Base-by-base conservation (phyloP, 1,139 yeast species). In the Eremothecium gossypii region DNA sequence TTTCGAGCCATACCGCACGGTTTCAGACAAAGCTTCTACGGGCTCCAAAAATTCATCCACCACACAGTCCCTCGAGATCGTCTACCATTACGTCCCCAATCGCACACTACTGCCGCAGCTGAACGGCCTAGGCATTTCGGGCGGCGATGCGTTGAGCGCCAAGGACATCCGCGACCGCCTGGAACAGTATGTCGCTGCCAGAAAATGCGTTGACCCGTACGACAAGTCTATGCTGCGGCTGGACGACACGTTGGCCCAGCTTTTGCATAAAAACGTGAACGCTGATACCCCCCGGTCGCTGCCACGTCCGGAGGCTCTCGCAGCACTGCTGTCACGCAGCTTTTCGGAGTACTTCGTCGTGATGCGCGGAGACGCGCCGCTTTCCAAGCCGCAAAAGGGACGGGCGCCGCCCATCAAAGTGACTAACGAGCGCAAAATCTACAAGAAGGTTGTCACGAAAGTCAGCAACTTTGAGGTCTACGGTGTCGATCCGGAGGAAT, bases 381-480 rank as follows among this genome's bases (percentile, higher is more conserved):
- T 52, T 31, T 63, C 64, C 26, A 59, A 65, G 30, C 71, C 77
- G 3, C 54, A 55, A 20, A 82, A 73, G 50, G 97, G 97, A 1
- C 64, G 67, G 1, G 70, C 82, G 1, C 95, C 96, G 7, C 73
- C 68, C 37, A 72, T 91, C 28, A 65, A 71, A 33, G 74, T 91
- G 13, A 64, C 77, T 8, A 80, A 89, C 8, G 94, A 85, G 60
- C 73, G 78, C 51, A 83, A 85, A 51, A 79, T 84, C 45, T 95
- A 96, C 0, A 71, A 94, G 46, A 89, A 87, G 58, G 71, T 81
- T 6, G 75, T 86, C 13, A 89, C 97, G 0, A 70, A 79, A 38
- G 74, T 89, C 0, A 67, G 74, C 23, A 81, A 84, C 47, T 71
- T 83, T 49, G 95, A 85, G 50, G 67, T 68, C 4, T 91, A 77